Evolutionary conservation across 176 grass and related monocot genomes (phyloP), one percentile per base, ranked within the genome.

Genomic region (Thinopyrum elongatum): DNA sequence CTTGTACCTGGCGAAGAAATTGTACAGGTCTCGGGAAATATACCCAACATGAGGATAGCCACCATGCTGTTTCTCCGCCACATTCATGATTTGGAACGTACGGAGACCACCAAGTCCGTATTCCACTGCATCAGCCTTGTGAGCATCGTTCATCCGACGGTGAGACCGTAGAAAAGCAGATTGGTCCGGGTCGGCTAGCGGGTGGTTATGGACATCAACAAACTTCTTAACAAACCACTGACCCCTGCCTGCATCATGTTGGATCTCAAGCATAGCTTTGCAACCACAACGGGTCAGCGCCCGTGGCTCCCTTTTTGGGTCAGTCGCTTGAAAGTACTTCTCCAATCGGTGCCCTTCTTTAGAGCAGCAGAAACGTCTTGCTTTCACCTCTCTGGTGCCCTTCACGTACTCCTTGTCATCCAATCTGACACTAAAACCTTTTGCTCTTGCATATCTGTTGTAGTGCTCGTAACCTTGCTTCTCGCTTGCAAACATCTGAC

Each of bases 221-320:
- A 25, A 42, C 7, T 7, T 12, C 0, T 72, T 72, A n/a, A 72
- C 36, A 15, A 25, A 72, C 70, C 36, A 72, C 8, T 25, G 38
- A 42, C 0, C 2, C 0, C 2, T 6, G 4, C 3, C 21, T n/a
- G 2, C 11, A 72, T n/a, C 4, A 1, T 13, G 5, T 6, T 73
- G 5, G 5, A 42, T 73, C 5, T 42, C 36, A 25, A 73, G 19
- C n/a, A 8, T 4, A 26, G 69, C 69, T 12, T 23, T 7, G 10
- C 69, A 71, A 4, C 35, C 69, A 41, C 7, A 25, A 71, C 4
- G 68, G 21, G 58, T 60, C 2, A 60, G 58, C 58, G 58, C 8
- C 21, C 55, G 19, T 59, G 55, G 55, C 55, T 59, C 55, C 55
- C 55, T 59, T 19, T 59, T 59, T 3, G 10, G 58, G 22, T 60